Conservation (phyloP, 129 eudicot genomes). For the Centella asiatica region DNA sequence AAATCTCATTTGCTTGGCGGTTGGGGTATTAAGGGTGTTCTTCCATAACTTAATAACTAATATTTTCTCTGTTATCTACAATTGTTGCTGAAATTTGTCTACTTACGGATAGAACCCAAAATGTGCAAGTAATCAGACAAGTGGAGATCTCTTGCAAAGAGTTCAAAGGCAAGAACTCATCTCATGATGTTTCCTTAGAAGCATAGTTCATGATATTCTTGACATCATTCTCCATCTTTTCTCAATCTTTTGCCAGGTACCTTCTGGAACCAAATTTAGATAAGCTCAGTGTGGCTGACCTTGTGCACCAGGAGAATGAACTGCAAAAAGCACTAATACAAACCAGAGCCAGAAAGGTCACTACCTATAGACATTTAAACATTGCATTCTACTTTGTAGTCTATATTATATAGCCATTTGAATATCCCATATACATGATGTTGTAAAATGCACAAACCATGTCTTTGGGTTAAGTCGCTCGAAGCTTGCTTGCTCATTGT, state of each 20-base stretch:
- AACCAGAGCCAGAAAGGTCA: slow-evolving; percentile 41
- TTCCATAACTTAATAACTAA: too few species aligned
- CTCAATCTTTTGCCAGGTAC: too few species aligned
- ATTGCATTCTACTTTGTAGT: too few species aligned
- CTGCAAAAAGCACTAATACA: slow-evolving; percentile 36
- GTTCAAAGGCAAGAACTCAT: slow-evolving; percentile 34
- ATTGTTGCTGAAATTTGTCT: background rate
- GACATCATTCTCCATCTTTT: background rate
- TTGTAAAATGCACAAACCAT: too few species aligned
- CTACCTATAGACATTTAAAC: too few species aligned
- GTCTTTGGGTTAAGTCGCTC: background rate
- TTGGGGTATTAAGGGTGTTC: too few species aligned
- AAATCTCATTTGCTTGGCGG: too few species aligned
- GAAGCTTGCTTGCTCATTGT: too few species aligned
- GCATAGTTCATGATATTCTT: background rate
- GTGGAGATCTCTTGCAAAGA: slow-evolving; percentile 35
- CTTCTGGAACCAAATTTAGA: slow-evolving; percentile 22
- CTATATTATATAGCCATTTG: too few species aligned
- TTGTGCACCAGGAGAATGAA: slow-evolving; percentile 42
- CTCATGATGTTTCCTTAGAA: background rate
- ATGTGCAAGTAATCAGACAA: slow-evolving; percentile 18
- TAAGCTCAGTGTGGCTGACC: slow-evolving; percentile 26
- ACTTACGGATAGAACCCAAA: slow-evolving; percentile 7
- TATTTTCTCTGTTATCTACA: too few species aligned
- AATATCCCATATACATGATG: too few species aligned